Conservation (phyloP, 176 grass and related monocot species). For the Ananas comosus region DNA sequence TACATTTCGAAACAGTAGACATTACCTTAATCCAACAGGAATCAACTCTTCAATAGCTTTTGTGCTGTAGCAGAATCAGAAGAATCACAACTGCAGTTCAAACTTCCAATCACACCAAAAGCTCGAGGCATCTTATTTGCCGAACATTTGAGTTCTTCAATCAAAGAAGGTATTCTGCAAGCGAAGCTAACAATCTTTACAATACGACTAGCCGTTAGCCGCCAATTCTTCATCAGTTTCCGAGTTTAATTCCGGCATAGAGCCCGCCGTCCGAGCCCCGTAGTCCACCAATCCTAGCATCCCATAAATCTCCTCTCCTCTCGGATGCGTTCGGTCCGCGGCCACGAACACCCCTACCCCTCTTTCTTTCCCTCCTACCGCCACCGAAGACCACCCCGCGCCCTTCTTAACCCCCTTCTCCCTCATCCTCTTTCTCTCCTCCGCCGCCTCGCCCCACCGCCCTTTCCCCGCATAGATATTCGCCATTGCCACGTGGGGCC, state of each 20-base stretch:
- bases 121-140: no score
- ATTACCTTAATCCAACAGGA: not conserved
- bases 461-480: slow-evolving; percentile 53
- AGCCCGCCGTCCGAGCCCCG: slow-evolving; percentile 14
- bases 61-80: no score
- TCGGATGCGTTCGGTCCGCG: slow-evolving; percentile 32
- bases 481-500: slow-evolving; percentile 53
- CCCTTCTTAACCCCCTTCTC: slow-evolving; percentile 59
- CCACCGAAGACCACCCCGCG: slow-evolving; percentile 46
- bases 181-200: not conserved
- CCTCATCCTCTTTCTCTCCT: slow-evolving; percentile 45
- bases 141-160: no score
- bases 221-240: slow-evolving; percentile 17
- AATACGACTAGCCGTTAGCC: slow-evolving; percentile 7
- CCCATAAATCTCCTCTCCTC: slow-evolving; percentile 25
- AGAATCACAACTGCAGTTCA: no score
- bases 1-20: not conserved
- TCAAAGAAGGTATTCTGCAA: not conserved
- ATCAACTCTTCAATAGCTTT: not conserved
- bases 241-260: slow-evolving; percentile 17
- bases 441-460: slow-evolving; percentile 41
- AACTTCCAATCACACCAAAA: no score
- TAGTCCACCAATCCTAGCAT: slow-evolving; percentile 42
- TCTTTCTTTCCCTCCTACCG: slow-evolving; percentile 31
- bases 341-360: slow-evolving; percentile 41